Evolutionary conservation across 1,284 basidiomycete species (phyloP).

Genomic region (Sanghuangporus weigelae): DNA sequence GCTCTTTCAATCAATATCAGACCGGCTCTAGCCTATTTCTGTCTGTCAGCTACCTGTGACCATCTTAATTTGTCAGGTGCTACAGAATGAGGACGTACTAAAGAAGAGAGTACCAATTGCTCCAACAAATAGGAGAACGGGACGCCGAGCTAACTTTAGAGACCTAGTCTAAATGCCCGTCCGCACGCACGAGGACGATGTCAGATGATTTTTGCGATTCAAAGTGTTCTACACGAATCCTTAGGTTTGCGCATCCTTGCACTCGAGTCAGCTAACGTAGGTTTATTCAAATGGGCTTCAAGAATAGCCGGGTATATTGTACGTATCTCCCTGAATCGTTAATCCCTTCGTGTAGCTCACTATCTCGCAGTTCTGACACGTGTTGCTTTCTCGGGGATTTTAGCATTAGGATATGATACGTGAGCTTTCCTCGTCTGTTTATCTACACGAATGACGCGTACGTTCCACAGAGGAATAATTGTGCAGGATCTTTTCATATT

Average conservation of each 20-base stretch:
- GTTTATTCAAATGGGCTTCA: slow-evolving; percentile 27
- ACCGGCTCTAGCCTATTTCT: too few species aligned
- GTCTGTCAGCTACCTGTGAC: too few species aligned
- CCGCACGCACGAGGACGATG: background rate
- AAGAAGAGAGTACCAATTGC: too few species aligned
- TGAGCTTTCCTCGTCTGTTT: slow-evolving; percentile 30
- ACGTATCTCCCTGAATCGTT: slow-evolving; percentile 21
- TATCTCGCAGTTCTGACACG: slow-evolving; percentile 54
- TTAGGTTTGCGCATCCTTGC: background rate
- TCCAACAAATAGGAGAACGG: too few species aligned
- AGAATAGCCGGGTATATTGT: slow-evolving; percentile 61
- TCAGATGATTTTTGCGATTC: background rate
- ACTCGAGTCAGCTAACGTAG: background rate
- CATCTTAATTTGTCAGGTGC: too few species aligned
- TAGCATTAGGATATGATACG: slow-evolving; percentile 76
- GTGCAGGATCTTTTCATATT: slow-evolving; percentile 53
- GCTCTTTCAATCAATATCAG: too few species aligned
- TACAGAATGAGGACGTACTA: too few species aligned
- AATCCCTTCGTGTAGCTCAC: background rate
- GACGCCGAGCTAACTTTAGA: too few species aligned
- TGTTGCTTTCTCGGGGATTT: slow-evolving; percentile 72
- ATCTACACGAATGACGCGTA: background rate
- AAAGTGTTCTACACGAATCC: too few species aligned
- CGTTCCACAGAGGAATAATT: slow-evolving; percentile 47
- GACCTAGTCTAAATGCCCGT: background rate